Conservation (phyloP, 163 green algal species). For the Volvox carteri region DNA sequence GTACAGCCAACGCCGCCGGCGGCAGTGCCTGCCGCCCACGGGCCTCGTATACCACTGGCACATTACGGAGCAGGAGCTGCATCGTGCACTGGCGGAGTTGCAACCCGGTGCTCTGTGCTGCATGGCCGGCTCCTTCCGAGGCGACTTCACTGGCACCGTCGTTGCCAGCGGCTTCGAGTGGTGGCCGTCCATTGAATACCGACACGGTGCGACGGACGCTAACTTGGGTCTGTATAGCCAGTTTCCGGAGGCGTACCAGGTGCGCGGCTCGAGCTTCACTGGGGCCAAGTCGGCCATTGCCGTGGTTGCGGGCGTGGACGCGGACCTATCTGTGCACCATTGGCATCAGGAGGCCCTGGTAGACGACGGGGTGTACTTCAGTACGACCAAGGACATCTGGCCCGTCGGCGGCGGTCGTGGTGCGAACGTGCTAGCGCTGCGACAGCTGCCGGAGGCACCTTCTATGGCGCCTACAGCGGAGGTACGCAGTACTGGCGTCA, state of each 20-base stretch:
- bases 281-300: neutral
- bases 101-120: neutral
- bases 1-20: neutral
- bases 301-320: neutral
- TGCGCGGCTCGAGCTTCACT: neutral
- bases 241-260: conserved; percentile 12
- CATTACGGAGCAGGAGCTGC: neutral
- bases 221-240: neutral
- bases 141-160: neutral
- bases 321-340: conserved; percentile 23
- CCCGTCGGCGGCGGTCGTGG: conserved; percentile 8
- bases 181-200: conserved; percentile 26
- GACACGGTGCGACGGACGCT: neutral
- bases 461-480: too few species aligned
- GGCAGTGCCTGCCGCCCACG: neutral
- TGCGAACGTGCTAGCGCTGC: neutral
- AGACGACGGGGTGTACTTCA: conserved; percentile 16
- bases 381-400: conserved; percentile 20
- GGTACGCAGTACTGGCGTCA: neutral
- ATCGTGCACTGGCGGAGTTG: neutral
- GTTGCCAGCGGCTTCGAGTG: conserved; percentile 19
- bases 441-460: neutral
- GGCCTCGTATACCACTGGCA: conserved; percentile 19
- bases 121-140: neutral
- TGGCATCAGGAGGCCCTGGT: neutral